Conservation (phyloP, 306 rosid species). For the Prunus davidiana region DNA sequence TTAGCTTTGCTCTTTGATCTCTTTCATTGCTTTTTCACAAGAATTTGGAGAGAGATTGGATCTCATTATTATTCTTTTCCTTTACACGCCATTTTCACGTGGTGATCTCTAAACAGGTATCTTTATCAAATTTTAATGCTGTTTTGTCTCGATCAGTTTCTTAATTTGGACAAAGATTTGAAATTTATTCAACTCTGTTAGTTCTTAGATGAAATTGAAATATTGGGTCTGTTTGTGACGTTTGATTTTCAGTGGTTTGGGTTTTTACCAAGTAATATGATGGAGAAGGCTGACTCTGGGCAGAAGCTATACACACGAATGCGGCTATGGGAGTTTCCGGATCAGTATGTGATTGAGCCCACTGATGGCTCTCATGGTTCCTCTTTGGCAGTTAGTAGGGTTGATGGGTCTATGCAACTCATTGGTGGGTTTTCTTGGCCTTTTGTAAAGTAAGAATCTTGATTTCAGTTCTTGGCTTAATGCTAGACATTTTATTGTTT, state of each 20-base stretch:
- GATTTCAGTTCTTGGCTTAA: constrained; percentile 4
- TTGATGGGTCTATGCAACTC: constrained; percentile 80
- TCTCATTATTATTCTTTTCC: neutral
- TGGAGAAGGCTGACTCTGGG: constrained; percentile 82
- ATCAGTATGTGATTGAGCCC: constrained; percentile 83
- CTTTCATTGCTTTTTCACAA: neutral
- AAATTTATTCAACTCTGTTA: neutral
- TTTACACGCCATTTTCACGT: constrained; percentile 1
- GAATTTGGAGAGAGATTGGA: constrained; percentile 3
- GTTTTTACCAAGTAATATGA: constrained; percentile 41
- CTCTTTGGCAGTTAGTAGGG: constrained; percentile 64
- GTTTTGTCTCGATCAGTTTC: neutral
- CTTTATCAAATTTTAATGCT: neutral
- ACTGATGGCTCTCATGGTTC: constrained; percentile 89
- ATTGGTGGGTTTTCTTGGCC: constrained; percentile 48
- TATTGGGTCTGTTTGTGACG: neutral
- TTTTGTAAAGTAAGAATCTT: neutral
- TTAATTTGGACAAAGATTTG: neutral
- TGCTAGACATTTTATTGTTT: neutral
- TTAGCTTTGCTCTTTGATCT: neutral
- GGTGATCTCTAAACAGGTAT: neutral
- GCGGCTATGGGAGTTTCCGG: constrained; percentile 96
- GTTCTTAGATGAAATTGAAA: neutral
- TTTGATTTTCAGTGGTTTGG: constrained; percentile 30
- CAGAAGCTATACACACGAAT: constrained; percentile 80